A percentile compares a stretch with the other conserved stretches of the same genome.
phyloP scores from a whole-genome alignment of 345 rosid genomes.

The Camelina laxa region DNA sequence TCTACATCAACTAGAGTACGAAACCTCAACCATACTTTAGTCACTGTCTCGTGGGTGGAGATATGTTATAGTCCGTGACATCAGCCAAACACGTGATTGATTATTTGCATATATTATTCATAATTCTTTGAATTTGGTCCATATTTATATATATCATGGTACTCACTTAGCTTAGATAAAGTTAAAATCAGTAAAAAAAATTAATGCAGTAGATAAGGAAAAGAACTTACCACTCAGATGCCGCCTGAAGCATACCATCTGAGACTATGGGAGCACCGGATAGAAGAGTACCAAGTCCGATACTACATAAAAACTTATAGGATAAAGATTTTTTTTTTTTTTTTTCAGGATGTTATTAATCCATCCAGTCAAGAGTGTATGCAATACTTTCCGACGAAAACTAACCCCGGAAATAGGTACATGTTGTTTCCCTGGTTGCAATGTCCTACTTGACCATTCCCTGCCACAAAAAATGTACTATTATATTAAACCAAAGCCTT shows the following conservation, averaged over 20 bases:
- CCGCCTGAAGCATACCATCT: conserved; percentile 99
- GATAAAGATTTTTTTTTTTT: not conserved
- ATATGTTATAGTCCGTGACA: not conserved
- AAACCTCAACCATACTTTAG: not conserved
- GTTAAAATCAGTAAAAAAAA: not conserved
- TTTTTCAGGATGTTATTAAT: not conserved
- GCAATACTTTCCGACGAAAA: conserved; percentile 21
- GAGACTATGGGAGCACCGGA: conserved; percentile 87
- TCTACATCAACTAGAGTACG: not conserved
- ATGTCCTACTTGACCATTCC: conserved; percentile 80
- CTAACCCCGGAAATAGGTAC: conserved; percentile 99
- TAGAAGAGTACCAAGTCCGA: conserved; percentile 97
- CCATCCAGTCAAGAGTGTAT: conserved; percentile 1
- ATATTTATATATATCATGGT: conserved; percentile 7
- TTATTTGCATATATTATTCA: not conserved
- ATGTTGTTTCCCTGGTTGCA: conserved; percentile 99
- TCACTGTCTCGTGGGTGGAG: not conserved
- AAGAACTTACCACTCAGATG: conserved; percentile 80
- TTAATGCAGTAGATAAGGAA: conserved; percentile 6
- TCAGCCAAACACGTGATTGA: not conserved
- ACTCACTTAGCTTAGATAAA: conserved; percentile 1
- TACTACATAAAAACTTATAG: conserved; percentile 53
- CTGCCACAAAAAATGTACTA: conserved; percentile 47
- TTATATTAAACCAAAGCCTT: conserved; percentile 27
- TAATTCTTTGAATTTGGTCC: not conserved